Conservation (phyloP, 2,329 filamentous ascomycete genomes). For the Xylariaceae sp. region DNA sequence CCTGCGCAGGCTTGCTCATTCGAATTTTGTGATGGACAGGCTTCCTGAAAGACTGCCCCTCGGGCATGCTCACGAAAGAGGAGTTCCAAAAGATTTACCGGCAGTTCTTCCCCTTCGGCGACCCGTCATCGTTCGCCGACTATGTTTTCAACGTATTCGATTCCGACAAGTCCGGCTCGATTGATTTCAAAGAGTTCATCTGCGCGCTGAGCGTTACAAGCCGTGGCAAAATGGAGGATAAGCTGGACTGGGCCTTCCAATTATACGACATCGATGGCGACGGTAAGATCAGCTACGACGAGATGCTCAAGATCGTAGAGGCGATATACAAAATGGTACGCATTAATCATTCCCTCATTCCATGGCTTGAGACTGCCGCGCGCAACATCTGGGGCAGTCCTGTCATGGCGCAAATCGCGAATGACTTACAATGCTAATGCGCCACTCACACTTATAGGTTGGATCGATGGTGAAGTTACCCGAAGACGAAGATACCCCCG, state of each 20-base stretch:
- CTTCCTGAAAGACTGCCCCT: constrained; percentile 97
- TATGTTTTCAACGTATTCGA: constrained; percentile 99
- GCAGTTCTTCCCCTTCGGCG: constrained; percentile 98
- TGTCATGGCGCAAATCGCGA: background rate
- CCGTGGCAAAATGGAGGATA: constrained; percentile 98
- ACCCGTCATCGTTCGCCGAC: constrained; percentile 94
- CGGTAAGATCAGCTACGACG: constrained; percentile 97
- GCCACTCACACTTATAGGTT: constrained; percentile 52
- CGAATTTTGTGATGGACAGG: constrained; percentile 47
- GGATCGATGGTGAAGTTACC: constrained; percentile 99
- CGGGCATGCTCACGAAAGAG: constrained; percentile 92
- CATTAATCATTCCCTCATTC: background rate
- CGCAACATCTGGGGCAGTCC: background rate
- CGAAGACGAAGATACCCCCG: constrained; percentile 96
- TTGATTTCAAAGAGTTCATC: constrained; percentile 99
- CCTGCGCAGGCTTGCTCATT: constrained; percentile 8
- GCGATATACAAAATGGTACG: constrained; percentile 99
- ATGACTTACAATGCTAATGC: constrained; percentile 13
- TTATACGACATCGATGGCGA: constrained; percentile 98
- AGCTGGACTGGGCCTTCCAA: constrained; percentile 98
- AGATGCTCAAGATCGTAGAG: constrained; percentile 98
- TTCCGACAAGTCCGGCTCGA: constrained; percentile 91
- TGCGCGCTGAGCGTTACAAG: constrained; percentile 95
- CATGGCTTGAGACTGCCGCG: background rate
- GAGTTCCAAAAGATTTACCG: constrained; percentile 99